phyloP scores from a whole-genome alignment of 768 basidiomycete species.

The Lepiota brunneoincarnata region DNA sequence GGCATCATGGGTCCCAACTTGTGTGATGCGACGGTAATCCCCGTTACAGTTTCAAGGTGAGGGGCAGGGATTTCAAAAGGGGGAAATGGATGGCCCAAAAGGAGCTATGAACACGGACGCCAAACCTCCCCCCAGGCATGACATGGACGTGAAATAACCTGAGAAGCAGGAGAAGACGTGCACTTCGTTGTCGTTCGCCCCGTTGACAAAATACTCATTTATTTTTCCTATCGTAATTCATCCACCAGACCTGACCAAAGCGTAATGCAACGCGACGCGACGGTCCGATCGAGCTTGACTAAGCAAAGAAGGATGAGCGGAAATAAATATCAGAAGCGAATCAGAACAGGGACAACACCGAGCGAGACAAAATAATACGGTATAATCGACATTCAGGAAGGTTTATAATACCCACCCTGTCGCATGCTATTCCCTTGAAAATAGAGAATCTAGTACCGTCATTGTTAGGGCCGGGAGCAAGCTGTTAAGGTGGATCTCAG shows the following conservation, averaged over 20 bases:
- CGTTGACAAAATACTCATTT: no score
- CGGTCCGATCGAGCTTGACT: background rate
- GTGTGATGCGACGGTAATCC: background rate
- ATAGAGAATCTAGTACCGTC: no score
- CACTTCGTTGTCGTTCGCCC: background rate
- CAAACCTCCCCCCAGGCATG: background rate
- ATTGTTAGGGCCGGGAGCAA: no score
- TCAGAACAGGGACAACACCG: constrained; percentile 11
- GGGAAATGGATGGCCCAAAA: background rate
- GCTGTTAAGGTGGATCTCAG: constrained; percentile 2
- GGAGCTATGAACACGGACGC: background rate
- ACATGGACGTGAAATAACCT: background rate
- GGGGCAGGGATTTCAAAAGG: constrained; percentile 3
- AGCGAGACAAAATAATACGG: background rate
- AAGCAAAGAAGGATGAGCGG: background rate
- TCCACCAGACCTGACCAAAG: background rate
- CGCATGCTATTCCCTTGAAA: no score
- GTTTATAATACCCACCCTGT: background rate
- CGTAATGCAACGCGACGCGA: background rate
- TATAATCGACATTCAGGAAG: background rate
- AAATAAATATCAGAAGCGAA: constrained; percentile 4
- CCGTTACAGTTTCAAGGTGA: background rate
- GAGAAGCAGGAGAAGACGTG: background rate
- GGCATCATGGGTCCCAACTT: background rate
- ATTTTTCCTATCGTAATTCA: no score